Evolutionary conservation across 2,329 filamentous ascomycete genomes (phyloP).

Genomic region (Fusarium musae): DNA sequence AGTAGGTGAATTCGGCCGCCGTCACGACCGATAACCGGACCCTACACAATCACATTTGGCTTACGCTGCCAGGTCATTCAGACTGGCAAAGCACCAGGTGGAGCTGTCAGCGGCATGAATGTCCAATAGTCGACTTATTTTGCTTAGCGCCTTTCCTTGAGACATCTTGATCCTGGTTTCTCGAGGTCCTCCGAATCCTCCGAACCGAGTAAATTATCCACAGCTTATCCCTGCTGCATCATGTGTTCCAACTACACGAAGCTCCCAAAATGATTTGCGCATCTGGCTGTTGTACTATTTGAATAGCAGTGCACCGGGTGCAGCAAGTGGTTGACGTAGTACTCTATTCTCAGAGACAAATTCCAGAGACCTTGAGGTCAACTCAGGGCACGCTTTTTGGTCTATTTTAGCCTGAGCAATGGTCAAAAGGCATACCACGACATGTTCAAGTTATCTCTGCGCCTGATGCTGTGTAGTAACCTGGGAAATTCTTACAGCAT

Average conservation of each 20-base stretch:
- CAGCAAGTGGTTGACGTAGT: not conserved
- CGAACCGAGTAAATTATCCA: slow-evolving; percentile 18
- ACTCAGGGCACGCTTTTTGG: not conserved
- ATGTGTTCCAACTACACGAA: slow-evolving; percentile 13
- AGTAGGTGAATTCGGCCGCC: not conserved
- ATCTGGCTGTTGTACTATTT: not conserved
- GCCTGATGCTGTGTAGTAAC: not conserved
- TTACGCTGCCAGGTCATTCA: slow-evolving; percentile 12
- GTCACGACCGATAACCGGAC: not conserved
- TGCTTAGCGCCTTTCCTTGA: slow-evolving; percentile 26
- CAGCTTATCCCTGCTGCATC: slow-evolving; percentile 7
- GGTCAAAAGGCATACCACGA: not conserved
- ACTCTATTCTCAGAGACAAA: not conserved
- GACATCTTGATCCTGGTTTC: slow-evolving; percentile 25
- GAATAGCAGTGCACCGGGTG: not conserved
- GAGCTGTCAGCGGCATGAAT: slow-evolving; percentile 29
- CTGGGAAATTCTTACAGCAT: not conserved
- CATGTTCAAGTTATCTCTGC: not conserved
- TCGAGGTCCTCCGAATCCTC: slow-evolving; percentile 31
- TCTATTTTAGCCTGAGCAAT: not conserved
- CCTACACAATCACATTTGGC: slow-evolving; percentile 7
- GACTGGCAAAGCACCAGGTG: slow-evolving; percentile 22
- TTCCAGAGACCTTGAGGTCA: not conserved
- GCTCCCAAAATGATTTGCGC: slow-evolving; percentile 10
- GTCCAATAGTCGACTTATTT: slow-evolving; percentile 26